Base-by-base conservation (phyloP, 257 asterid genomes). In the Capsicum baccatum region DNA sequence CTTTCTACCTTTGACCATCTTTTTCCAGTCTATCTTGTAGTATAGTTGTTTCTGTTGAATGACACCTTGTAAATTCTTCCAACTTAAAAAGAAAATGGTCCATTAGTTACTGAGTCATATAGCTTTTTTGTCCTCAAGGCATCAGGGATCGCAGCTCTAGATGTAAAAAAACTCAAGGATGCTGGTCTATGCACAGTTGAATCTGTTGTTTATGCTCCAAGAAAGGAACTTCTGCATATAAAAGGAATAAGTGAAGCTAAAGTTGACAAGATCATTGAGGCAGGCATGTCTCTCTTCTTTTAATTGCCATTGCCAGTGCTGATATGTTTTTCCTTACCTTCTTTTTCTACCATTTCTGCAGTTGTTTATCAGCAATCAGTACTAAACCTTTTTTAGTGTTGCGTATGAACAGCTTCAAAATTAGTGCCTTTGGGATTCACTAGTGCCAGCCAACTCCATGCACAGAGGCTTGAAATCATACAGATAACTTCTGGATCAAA, bases 201-300 rank as follows among this genome's bases (percentile, higher is more conserved):
- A 85, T 88, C 99, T 47, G 99, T 94, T 68, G 95, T 89, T 71
- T 96, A 91, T 88, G 89, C 99, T 71, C 99, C 99, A 21, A 92
- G 99, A 85, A 96, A 94, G 92, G 98, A 96, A 81, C 98, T 96
- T 88, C 88, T 96, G 85, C 95, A 85, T 84, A 94, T 96, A 67
- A 96, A 96, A 90, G 98, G 99, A 87, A 93, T 96, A 11, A 96
- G 99, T 83, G 99, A 96, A 85, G 97, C 99, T 73, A 96, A 94
- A 92, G 99, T 94, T 33, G 99, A 96, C 90, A 96, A 96, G 89
- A 96, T 96, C 85, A 92, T 94, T 37, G 99, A 96, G 86, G 98
- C 98, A 92, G 99, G 98, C 93, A 92, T 69, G 97, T 90, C 82
- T 80, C 55, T 63, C 70, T 33, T 26, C 64, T 50, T 60, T 26